Evolutionary conservation across 2,329 filamentous ascomycete genomes (phyloP), one percentile per base, ranked within the genome.

Genomic region (Fusarium buxicola): DNA sequence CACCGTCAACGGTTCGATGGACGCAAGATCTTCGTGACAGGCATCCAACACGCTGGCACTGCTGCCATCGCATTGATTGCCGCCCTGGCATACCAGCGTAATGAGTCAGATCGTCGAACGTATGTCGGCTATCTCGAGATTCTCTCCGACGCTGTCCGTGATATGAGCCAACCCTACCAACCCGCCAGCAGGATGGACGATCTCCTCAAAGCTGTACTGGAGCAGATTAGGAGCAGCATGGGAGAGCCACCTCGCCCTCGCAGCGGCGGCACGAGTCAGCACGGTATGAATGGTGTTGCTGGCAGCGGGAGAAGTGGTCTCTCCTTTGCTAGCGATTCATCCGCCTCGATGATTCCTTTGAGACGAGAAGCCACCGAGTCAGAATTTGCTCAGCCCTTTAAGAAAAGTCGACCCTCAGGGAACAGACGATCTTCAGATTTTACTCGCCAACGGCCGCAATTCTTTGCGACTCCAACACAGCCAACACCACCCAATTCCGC

Each of bases 51-150:
- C 71, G 79, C 81, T 25, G 83, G 82, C 4, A 84, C 82, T 3
- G 82, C 84, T 9, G 82, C 82, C 4, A 82, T 82, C 2, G 83
- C 84, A 0, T 73, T 86, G 34, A 80, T 86, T 32, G 83, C 83
- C 3, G 83, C 82, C 0, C 70, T 81, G 6, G 74, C 78, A 3
- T 75, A 76, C 50, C 73, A 75, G 46, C 73, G 71, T 25, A 71
- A 60, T 46, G 76, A 76, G 30, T 61, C 73, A 2, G 77, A 80
- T 48, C 72, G 75, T 16, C 74, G 74, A n/a, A 74, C 72, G 12
- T 78, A 78, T 46, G 69, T 80, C 30, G 72, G 75, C 41, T 84
- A 84, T 68, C 78, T 86, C 10, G 82, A 85, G 71, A 83, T 82
- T 31, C 76, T 86, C 2, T 80, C 81, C 0, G 76, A 78, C 10